Evolutionary conservation across 2,329 filamentous ascomycete genomes (phyloP), one percentile per base, ranked within the genome.

Genomic region (Drechslera avenae): DNA sequence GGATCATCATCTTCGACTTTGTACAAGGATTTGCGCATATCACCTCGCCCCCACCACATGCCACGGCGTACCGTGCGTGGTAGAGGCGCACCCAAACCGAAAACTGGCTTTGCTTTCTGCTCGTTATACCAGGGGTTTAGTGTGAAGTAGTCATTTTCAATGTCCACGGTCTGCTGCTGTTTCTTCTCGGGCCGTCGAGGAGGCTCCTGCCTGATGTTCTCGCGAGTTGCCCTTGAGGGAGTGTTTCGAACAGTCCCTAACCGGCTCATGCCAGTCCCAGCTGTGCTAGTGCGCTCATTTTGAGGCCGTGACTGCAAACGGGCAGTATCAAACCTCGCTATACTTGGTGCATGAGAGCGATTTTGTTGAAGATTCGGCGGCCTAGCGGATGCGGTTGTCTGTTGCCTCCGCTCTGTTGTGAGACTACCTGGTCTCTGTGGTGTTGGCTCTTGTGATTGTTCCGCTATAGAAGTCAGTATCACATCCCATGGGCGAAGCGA

Each of bases 41-140:
- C 80, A 68, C 59, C 75, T 68, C 34, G 76, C 71, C 59, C 78
- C 71, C 72, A 63, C 51, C 59, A 60, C 81, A 83, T 83, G 9
- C 80, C 80, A 16, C 77, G 72, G 31, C 81, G 74, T 44, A 83
- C 73, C 0, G 83, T 80, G 54, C 79, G 79, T 26, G 81, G 81
- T 19, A 83, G 62, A 5, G 81, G 80, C 57, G 81, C 80, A 3
- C 79, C 80, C 43, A 83, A 63, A 64, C 79, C 77, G 76, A 81
- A 83, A 39, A 83, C 76, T 1, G 81, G 81, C 47, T 79, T 77
- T 13, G 80, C 78, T 6, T 72, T 67, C 3, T 80, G 74, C 46
- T 82, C 78, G 26, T 81, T 80, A 51, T 83, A 83, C 23, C 79
- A 76, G 2, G 81, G 81, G 43, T 84, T 83, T 3, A 83, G 69